Evolutionary conservation across 2,329 filamentous ascomycete species (phyloP).

Genomic region (Xylaria sp.): DNA sequence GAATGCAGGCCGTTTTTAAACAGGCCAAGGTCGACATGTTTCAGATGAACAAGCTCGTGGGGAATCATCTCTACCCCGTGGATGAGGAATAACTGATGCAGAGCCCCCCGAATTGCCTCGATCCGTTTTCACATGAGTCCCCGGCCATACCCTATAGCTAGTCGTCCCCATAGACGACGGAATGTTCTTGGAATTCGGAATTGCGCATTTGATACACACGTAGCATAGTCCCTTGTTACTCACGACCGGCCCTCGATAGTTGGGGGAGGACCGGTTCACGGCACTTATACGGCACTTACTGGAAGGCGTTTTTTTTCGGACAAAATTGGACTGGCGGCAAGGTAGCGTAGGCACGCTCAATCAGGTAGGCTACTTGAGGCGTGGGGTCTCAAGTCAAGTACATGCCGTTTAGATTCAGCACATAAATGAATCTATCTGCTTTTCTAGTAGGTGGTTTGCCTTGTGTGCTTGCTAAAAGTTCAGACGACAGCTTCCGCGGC

Average conservation of each 20-base stretch:
- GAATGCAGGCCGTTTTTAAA: constrained; percentile 91
- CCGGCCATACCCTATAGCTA: too few relatives aligned
- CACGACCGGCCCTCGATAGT: too few relatives aligned
- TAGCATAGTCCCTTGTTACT: neutral
- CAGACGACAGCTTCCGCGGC: too few relatives aligned
- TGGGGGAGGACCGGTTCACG: too few relatives aligned
- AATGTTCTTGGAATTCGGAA: neutral
- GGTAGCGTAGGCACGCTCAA: too few relatives aligned
- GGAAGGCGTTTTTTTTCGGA: too few relatives aligned
- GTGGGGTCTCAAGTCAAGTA: too few relatives aligned
- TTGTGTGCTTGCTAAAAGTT: too few relatives aligned
- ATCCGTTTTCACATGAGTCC: too few relatives aligned
- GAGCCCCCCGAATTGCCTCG: constrained; percentile 6
- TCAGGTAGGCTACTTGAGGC: too few relatives aligned
- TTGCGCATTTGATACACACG: neutral
- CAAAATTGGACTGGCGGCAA: too few relatives aligned
- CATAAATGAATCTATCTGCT: constrained; percentile 1
- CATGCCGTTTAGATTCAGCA: constrained; percentile 1
- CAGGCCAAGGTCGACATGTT: constrained; percentile 95
- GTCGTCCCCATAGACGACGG: neutral
- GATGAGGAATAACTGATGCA: constrained; percentile 60
- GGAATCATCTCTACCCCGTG: constrained; percentile 83
- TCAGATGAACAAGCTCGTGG: constrained; percentile 96
- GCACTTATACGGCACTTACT: neutral
- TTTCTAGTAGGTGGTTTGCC: too few relatives aligned